A percentile compares a stretch with the other conserved stretches of the same genome.
phyloP scores from a whole-genome alignment of 139 green algal genomes.

The Chlorella sp. region DNA sequence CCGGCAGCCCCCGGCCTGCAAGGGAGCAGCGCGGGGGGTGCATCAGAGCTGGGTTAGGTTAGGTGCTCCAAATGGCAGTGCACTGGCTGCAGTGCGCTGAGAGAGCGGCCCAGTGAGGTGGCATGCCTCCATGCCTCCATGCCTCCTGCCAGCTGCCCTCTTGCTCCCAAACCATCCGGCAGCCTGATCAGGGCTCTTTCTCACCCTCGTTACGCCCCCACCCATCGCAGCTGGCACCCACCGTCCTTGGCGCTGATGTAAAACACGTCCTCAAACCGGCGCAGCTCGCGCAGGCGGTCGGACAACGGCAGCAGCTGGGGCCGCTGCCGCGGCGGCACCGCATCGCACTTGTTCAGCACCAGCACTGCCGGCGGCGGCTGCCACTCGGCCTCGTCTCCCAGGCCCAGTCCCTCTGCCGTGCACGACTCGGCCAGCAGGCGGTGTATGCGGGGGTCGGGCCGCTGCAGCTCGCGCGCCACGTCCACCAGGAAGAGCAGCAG shows the following conservation, averaged over 20 bases:
- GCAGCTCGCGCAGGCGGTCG: constrained; percentile 2
- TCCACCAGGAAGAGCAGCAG: constrained; percentile 77
- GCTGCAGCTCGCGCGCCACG: constrained; percentile 61
- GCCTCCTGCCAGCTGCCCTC: too few species aligned
- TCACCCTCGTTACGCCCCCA: too few species aligned
- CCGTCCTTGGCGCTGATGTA: constrained; percentile 30
- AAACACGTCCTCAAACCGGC: constrained; percentile 42
- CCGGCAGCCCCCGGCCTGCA: constrained; percentile 27
- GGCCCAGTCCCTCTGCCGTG: not conserved
- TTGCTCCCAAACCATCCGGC: too few species aligned
- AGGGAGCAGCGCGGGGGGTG: too few species aligned
- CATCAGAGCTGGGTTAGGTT: too few species aligned
- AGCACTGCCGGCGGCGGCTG: constrained; percentile 29
- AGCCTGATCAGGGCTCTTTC: too few species aligned
- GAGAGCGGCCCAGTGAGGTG: too few species aligned
- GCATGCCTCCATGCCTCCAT: too few species aligned
- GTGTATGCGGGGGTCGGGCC: constrained; percentile 45
- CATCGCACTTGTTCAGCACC: constrained; percentile 66
- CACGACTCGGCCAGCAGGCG: constrained; percentile 42
- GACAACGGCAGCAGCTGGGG: constrained; percentile 17
- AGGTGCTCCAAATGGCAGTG: too few species aligned
- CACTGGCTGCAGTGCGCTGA: too few species aligned
- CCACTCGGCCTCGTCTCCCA: not conserved
- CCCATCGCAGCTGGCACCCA: not conserved
- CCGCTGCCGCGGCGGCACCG: constrained; percentile 6